These are phyloP conservation scores for Nepenthes alata DNA, from an alignment of 179 eudicot species.

Conservation along the genomic window DNA sequence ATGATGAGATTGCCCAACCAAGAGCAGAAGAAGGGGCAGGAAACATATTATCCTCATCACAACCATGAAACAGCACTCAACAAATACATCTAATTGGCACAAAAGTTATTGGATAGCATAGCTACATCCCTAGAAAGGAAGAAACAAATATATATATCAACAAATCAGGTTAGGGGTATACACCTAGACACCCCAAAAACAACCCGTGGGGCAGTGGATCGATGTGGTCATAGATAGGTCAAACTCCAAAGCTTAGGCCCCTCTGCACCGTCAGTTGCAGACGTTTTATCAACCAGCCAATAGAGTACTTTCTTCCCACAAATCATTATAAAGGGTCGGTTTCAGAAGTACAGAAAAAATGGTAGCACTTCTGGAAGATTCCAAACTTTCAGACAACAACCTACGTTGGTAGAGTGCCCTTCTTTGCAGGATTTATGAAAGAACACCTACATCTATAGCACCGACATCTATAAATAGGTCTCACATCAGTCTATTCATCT, in stretches of 20 bases:
- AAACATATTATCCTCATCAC: background rate
- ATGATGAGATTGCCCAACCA: too few relatives aligned
- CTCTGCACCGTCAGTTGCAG: slow-evolving; percentile 9
- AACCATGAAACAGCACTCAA: background rate
- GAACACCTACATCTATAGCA: slow-evolving; percentile 14
- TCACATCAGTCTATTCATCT: slow-evolving; percentile 20
- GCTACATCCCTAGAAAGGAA: slow-evolving; percentile 6
- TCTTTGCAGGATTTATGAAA: background rate
- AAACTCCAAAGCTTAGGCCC: slow-evolving; percentile 5
- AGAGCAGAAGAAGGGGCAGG: background rate
- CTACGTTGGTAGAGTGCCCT: too few relatives aligned
- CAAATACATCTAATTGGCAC: slow-evolving; percentile 4
- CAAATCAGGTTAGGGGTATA: slow-evolving; percentile 5
- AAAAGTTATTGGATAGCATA: slow-evolving; percentile 6
- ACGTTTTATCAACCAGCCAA: slow-evolving; percentile 21
- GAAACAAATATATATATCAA: slow-evolving; percentile 1
- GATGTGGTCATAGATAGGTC: slow-evolving; percentile 17
- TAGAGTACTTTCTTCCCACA: background rate
- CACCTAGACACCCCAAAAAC: slow-evolving; percentile 9
- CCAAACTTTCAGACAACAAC: slow-evolving; percentile 6
- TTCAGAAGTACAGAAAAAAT: too few relatives aligned
- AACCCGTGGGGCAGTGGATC: slow-evolving; percentile 6
- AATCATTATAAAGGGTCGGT: too few relatives aligned
- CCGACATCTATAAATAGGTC: slow-evolving; percentile 25
- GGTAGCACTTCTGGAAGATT: slow-evolving; percentile 18